Conservation (phyloP, 1,139 yeast species). For the Lodderomyces orthopsilosis region DNA sequence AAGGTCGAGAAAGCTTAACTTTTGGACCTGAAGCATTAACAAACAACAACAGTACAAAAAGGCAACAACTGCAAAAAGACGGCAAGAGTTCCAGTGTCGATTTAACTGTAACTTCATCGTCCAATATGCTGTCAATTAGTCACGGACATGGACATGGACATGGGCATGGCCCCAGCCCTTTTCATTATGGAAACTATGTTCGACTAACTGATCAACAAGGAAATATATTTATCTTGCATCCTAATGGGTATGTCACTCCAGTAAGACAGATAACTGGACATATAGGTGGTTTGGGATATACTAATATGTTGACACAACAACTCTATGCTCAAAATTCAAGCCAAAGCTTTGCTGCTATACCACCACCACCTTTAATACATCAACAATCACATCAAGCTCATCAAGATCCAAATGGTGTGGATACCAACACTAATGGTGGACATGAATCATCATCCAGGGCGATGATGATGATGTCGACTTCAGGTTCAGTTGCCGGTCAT, state of each 20-base stretch:
- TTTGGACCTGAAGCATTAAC: constrained; percentile 18
- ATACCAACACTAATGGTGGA: constrained; percentile 5
- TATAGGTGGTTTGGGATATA: constrained; percentile 5
- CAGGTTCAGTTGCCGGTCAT: too few relatives aligned
- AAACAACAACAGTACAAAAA: neutral
- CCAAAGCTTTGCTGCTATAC: neutral
- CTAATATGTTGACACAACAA: constrained; percentile 1
- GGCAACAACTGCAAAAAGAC: neutral
- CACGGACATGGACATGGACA: constrained; percentile 1
- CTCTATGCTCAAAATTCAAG: constrained; percentile 1
- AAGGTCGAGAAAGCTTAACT: constrained; percentile 22
- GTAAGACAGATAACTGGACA: constrained; percentile 6
- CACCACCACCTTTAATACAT: neutral
- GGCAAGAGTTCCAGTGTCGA: constrained; percentile 4
- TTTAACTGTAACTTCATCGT: constrained; percentile 5
- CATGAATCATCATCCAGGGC: constrained; percentile 4
- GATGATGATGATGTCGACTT: constrained; percentile 1
- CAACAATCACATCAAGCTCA: neutral
- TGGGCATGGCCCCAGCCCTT: neutral
- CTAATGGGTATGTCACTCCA: constrained; percentile 16
- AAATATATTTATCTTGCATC: constrained; percentile 14
- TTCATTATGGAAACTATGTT: constrained; percentile 1
- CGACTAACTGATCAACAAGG: constrained; percentile 13
- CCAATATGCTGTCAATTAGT: constrained; percentile 11
- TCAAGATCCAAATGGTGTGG: neutral